Percentiles rank a stretch among this genome's conserved stretches.
Evolutionary conservation across 352 stramenopile species (phyloP).

Genomic region (Thraustochytrium sp.): DNA sequence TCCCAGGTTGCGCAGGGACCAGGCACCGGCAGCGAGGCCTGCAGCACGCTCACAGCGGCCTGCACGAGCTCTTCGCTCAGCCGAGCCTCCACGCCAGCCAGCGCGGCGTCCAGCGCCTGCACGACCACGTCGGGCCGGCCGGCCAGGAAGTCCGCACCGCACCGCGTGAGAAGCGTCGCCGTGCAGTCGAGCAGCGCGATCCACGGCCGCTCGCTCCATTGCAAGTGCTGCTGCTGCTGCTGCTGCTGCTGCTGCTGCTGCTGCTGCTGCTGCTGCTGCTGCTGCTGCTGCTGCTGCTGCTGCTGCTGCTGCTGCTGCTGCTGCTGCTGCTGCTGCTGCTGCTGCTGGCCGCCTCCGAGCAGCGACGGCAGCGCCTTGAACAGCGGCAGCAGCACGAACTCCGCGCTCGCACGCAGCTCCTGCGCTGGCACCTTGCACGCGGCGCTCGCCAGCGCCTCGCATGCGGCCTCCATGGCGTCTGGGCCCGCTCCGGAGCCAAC

Average conservation of each 20-base stretch:
- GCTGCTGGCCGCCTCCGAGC: too few relatives aligned
- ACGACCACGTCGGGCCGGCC: neutral
- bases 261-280: neutral
- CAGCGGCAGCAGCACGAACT: conserved; percentile 5
- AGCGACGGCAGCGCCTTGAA: conserved; percentile 11
- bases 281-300: too few relatives aligned
- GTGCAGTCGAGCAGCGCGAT: neutral
- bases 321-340: neutral
- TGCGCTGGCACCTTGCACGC: neutral
- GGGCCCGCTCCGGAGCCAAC: neutral
- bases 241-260: neutral
- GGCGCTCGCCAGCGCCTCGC: neutral
- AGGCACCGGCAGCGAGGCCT: neutral
- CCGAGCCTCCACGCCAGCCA: neutral
- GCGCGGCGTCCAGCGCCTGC: neutral
- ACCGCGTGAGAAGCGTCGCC: neutral
- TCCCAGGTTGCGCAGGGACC: neutral
- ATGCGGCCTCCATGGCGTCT: neutral
- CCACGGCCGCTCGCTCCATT: neutral
- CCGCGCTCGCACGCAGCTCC: neutral
- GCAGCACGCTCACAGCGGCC: neutral
- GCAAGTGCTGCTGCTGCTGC: neutral
- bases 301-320: neutral
- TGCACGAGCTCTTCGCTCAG: neutral
- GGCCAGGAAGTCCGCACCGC: neutral